These are phyloP conservation scores for Lasiodiplodia sp. DNA, from an alignment of 2,329 filamentous ascomycete species.

Conservation along the genomic window DNA sequence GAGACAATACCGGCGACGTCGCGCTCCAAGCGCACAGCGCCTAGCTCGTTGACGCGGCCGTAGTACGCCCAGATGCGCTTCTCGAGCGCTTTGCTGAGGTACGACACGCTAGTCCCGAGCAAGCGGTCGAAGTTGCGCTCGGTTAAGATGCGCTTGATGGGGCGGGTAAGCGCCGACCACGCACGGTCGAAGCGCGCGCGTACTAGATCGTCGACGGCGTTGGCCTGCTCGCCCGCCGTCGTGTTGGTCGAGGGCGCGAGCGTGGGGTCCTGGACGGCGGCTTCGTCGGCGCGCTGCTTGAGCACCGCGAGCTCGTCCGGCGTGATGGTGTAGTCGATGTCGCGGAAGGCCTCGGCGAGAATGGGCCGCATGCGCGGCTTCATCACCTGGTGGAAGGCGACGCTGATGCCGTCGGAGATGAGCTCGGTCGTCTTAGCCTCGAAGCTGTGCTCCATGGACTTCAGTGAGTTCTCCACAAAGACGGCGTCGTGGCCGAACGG, in stretches of 20 bases:
- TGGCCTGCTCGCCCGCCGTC: conserved; percentile 49
- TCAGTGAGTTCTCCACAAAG: conserved; percentile 73
- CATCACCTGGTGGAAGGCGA: conserved; percentile 86
- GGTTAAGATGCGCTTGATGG: conserved; percentile 85
- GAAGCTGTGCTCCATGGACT: conserved; percentile 74
- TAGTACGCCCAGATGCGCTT: conserved; percentile 85
- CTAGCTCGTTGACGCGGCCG: conserved; percentile 79
- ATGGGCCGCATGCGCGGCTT: conserved; percentile 85
- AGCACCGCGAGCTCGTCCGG: conserved; percentile 63
- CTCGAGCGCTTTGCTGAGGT: conserved; percentile 81
- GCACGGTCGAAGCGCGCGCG: conserved; percentile 80
- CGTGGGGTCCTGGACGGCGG: conserved; percentile 20
- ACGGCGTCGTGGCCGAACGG: conserved; percentile 79
- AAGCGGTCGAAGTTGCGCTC: conserved; percentile 77
- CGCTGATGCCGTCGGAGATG: conserved; percentile 81
- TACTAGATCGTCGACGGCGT: conserved; percentile 67
- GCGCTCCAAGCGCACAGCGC: conserved; percentile 82
- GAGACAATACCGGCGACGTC: conserved; percentile 79
- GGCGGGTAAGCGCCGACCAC: conserved; percentile 86
- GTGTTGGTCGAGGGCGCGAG: conserved; percentile 23
- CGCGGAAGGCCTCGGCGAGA: conserved; percentile 86
- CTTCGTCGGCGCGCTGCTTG: conserved; percentile 41
- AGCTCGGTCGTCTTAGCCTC: conserved; percentile 80
- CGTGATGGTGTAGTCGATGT: conserved; percentile 79
- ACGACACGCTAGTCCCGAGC: conserved; percentile 74